Base-by-base conservation (phyloP, 495 filamentous ascomycete species). In the Neurospora cerealis region DNA sequence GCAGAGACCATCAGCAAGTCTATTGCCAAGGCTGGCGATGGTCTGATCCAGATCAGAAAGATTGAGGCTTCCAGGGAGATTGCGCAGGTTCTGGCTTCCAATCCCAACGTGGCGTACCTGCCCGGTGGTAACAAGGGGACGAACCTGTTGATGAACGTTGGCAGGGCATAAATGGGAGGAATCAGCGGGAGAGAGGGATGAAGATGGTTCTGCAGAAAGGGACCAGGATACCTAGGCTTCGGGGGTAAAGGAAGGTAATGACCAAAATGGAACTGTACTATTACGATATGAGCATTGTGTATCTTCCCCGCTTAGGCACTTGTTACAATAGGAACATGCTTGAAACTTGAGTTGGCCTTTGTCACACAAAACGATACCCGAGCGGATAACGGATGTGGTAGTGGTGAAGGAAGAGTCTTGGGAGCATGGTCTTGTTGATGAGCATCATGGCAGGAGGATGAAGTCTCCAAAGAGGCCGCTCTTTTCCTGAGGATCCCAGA, bases 51-150 rank as follows among this genome's bases (percentile, higher is more conserved):
- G 90, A 98, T 99, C 80, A 88, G 96, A 83, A 89, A 94, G 83
- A 98, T 99, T 80, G 96, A 99, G 85, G 97, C 96, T 69, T 95
- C 93, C 83, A 93, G 91, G 83, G 96, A 98, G 83, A 97, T 99
- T 83, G 96, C 96, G 36, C 88, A 93, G 86, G 94, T 93, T 77
- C 82, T 99, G 80, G 89, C 94, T 37, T 83, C 81, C 48, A 99
- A 99, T 83, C 95, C 96, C 41, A 98, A 98, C 79, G 95, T 99
- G 69, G 95, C 94, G 39, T 99, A 98, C 83, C 81, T 99, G 70
- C 96, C 96, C 0, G 90, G 93, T 74, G 91, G 91, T 40, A 88
- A 89, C 72, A 88, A 89, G 88, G 86, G 82, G 46, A 89, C 91
- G 34, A 95, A 86, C 71, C 80, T 87, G 74, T 80, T 89, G 78